Evolutionary conservation across 352 stramenopile genomes (phyloP), one percentile per base, ranked within the genome.

Genomic region (Pythium plurisporium): DNA sequence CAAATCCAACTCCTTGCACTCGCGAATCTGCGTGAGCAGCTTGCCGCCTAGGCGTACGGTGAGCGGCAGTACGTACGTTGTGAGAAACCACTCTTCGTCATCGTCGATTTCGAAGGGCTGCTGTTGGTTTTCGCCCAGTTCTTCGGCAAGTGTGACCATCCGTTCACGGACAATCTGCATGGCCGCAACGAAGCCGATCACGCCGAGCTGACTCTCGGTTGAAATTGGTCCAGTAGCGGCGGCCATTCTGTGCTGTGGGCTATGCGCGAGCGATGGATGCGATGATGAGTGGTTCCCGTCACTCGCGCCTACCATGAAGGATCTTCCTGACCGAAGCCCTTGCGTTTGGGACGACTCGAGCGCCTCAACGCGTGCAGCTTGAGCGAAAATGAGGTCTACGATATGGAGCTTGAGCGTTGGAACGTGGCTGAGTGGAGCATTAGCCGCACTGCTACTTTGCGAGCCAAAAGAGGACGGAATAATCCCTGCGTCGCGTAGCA

Each of bases 71-170:
- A 87, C 46, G 37, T 69, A 86, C 6, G 73, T 74, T 19, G 74
- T 64, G 56, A 84, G 70, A 38, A 87, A 82, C 74, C 77, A 86
- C 54, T 82, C 77, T 33, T 84, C 74, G 54, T 82, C 77, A 55
- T 86, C 71, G 22, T 86, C 72, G 34, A 86, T 86, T 43, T 81
- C 71, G 11, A 55, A 9, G 12, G 45, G 22, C 5, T 57, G 31
- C 20, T 62, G 49, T 1, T 65, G 59, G 34, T 65, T 46, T 14
- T 70, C 55, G 44, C 55, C 56, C 11, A 64, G 62, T 19, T 80
- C 70, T 38, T 85, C 77, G n/a, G 59, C 52, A 44, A 75, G 52
- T 12, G 73, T 66, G 22, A 81, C 73, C 17, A 79, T 70, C 6
- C 75, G 69, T 40, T 88, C 77, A 7, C 74, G 64, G 8, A 86